Percentiles rank a stretch among this genome's conserved stretches.
Conservation (phyloP, 2,329 filamentous ascomycete species). For the Fusarium devonianum region DNA sequence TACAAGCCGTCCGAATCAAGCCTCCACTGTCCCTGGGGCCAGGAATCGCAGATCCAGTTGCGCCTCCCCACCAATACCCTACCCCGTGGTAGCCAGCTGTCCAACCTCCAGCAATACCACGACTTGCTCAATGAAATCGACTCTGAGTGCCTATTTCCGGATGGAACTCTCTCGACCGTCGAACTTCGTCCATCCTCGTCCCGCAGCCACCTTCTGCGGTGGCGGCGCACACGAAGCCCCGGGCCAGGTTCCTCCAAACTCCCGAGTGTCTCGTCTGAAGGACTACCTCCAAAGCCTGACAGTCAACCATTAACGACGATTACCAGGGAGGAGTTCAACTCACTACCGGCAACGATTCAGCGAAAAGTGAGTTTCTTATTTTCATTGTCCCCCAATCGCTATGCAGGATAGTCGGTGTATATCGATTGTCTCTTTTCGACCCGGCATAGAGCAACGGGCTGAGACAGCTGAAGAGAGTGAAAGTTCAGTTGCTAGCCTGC, state of each 20-base stretch:
- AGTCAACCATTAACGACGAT: slow-evolving; percentile 41
- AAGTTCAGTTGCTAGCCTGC: slow-evolving; percentile 11
- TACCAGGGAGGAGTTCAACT: slow-evolving; percentile 55
- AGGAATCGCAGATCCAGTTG: slow-evolving; percentile 31
- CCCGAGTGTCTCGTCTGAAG: slow-evolving; percentile 39
- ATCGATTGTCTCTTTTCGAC: slow-evolving; percentile 11
- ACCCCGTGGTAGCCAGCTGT: slow-evolving; percentile 12
- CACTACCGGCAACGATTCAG: slow-evolving; percentile 61
- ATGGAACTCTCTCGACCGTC: slow-evolving; percentile 19
- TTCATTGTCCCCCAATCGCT: slow-evolving; percentile 16
- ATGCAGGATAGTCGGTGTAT: background rate
- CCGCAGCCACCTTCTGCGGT: slow-evolving; percentile 36
- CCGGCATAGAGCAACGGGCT: too few relatives aligned
- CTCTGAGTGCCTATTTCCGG: slow-evolving; percentile 32
- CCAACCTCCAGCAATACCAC: slow-evolving; percentile 27
- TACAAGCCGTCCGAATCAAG: slow-evolving; percentile 12
- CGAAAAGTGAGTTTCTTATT: slow-evolving; percentile 60
- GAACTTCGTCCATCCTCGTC: slow-evolving; percentile 42
- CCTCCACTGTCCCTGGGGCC: slow-evolving; percentile 22
- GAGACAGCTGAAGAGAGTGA: slow-evolving; percentile 1
- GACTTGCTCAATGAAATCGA: slow-evolving; percentile 37
- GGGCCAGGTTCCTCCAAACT: slow-evolving; percentile 29
- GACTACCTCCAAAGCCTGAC: slow-evolving; percentile 23
- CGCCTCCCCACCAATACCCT: slow-evolving; percentile 22
- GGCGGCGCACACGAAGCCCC: slow-evolving; percentile 32